Conservation (phyloP, 371 early-diverging fungal species). For the Rhizomucor miehei region DNA sequence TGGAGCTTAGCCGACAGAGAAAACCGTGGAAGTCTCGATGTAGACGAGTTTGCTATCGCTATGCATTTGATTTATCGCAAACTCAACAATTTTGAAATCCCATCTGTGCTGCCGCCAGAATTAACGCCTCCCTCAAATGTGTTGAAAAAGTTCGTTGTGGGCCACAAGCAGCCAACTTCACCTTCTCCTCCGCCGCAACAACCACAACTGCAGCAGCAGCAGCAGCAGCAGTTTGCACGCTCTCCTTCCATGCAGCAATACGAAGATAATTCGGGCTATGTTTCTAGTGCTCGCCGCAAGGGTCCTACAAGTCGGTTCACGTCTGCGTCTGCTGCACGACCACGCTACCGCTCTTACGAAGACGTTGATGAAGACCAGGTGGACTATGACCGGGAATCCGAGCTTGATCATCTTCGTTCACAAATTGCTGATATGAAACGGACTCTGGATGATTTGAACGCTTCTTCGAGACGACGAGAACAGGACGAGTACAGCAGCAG, state of each 20-base stretch:
- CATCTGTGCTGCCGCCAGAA: slow-evolving; percentile 72
- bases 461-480: neutral
- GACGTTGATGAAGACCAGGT: slow-evolving; percentile 15
- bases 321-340: slow-evolving; percentile 6
- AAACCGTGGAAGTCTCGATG: slow-evolving; percentile 45
- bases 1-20: slow-evolving; percentile 49
- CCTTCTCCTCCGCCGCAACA: slow-evolving; percentile 12
- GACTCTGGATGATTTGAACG: slow-evolving; percentile 16
- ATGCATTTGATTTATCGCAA: slow-evolving; percentile 68
- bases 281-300: slow-evolving; percentile 53
- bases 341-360: slow-evolving; percentile 8
- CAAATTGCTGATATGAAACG: slow-evolving; percentile 53
- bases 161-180: slow-evolving; percentile 20
- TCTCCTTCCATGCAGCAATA: slow-evolving; percentile 15
- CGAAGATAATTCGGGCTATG: slow-evolving; percentile 41
- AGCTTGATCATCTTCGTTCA: slow-evolving; percentile 35
- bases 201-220: neutral
- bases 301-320: slow-evolving; percentile 14
- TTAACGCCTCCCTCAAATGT: slow-evolving; percentile 76
- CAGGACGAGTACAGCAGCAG: slow-evolving; percentile 2
- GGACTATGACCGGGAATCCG: slow-evolving; percentile 14
- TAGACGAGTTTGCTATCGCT: slow-evolving; percentile 51
- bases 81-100: slow-evolving; percentile 74
- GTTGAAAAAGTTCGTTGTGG: slow-evolving; percentile 56
- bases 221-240: slow-evolving; percentile 4